Percentiles rank a stretch among this genome's conserved stretches.
Conservation (phyloP, 192 early-diverging fungal species). For the Gamsiella multidivaricata region DNA sequence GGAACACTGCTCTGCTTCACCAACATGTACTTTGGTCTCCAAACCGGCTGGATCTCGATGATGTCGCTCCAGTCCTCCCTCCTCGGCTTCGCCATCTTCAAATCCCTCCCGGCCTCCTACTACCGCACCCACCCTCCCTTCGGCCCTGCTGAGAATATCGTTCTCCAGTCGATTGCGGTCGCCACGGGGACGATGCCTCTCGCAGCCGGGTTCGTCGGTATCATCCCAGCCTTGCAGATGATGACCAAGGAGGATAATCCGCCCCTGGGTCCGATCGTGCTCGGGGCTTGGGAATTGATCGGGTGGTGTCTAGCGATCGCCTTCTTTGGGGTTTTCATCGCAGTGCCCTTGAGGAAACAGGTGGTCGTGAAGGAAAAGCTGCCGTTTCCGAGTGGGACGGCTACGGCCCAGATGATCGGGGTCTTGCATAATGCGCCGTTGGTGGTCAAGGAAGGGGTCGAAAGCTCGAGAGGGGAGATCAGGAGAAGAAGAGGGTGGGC, state of each 20-base stretch:
- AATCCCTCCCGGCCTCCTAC: constrained; percentile 59
- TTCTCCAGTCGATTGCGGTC: constrained; percentile 84
- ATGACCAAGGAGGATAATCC: constrained; percentile 68
- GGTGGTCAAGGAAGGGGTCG: constrained; percentile 31
- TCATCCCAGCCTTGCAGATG: constrained; percentile 83
- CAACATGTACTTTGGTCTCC: constrained; percentile 91
- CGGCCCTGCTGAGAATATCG: constrained; percentile 86
- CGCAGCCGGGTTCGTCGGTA: constrained; percentile 82
- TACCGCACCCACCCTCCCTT: constrained; percentile 61
- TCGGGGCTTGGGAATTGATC: constrained; percentile 64
- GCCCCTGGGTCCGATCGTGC: constrained; percentile 59
- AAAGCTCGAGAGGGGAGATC: not conserved
- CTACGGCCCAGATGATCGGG: constrained; percentile 86
- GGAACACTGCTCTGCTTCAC: constrained; percentile 83
- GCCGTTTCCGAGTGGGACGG: constrained; percentile 87
- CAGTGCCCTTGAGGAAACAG: constrained; percentile 79
- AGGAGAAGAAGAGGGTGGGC: not conserved
- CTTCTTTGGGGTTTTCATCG: constrained; percentile 94
- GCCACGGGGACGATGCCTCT: constrained; percentile 90
- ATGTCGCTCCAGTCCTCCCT: constrained; percentile 81
- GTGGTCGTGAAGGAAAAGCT: constrained; percentile 86
- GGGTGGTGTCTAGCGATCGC: constrained; percentile 82
- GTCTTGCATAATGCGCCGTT: constrained; percentile 73
- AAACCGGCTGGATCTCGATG: constrained; percentile 85
- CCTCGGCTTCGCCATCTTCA: constrained; percentile 83